A percentile compares a stretch with the other conserved stretches of the same genome.
phyloP scores from a whole-genome alignment of 2,329 filamentous ascomycete genomes.

The Pezizomycotina sp. region DNA sequence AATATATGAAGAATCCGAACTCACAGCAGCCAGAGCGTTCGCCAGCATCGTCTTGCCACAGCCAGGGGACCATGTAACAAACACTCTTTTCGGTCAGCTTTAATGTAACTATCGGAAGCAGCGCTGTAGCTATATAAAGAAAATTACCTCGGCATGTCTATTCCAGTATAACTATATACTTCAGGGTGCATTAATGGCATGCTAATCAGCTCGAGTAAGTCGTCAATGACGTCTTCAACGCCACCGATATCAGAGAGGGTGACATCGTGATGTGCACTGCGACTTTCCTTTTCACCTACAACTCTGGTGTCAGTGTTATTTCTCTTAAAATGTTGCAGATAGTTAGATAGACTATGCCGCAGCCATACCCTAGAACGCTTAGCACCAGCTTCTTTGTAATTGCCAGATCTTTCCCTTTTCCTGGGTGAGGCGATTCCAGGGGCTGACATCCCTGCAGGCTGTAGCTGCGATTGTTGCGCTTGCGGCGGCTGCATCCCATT shows the following conservation, averaged over 20 bases:
- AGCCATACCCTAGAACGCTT: no score
- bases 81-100: slow-evolving; percentile 4
- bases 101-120: neutral
- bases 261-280: slow-evolving; percentile 49
- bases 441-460: no score
- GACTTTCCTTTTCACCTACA: slow-evolving; percentile 37
- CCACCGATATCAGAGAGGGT: slow-evolving; percentile 59
- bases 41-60: slow-evolving; percentile 78
- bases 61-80: slow-evolving; percentile 69
- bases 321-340: no score
- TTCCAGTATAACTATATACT: slow-evolving; percentile 46
- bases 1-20: neutral
- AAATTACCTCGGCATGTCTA: slow-evolving; percentile 57
- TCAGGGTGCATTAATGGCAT: slow-evolving; percentile 54
- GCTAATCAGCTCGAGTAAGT: slow-evolving; percentile 54
- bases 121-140: slow-evolving; percentile 18
- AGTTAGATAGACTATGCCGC: no score
- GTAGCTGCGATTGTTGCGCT: no score
- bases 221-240: slow-evolving; percentile 52
- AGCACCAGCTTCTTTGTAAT: no score
- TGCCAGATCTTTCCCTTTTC: no score
- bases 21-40: slow-evolving; percentile 54
- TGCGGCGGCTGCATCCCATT: no score
- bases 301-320: slow-evolving; percentile 22
- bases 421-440: no score